Base-by-base conservation (phyloP, 345 rosid genomes). In the Ailanthus altissimus region DNA sequence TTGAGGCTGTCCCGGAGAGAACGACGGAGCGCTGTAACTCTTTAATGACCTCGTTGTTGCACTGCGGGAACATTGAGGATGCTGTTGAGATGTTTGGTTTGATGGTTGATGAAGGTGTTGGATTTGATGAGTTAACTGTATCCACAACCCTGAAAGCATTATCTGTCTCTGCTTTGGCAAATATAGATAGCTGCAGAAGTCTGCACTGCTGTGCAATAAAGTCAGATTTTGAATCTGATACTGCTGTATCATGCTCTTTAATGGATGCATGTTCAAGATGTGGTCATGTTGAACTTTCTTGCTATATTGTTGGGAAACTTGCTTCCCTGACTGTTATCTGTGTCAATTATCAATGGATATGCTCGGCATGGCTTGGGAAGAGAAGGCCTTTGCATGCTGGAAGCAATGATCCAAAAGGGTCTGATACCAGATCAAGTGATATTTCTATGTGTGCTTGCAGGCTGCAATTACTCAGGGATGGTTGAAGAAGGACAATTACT, bases 391-490 rank as follows among this genome's bases (percentile, higher is more conserved):
- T 71, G 83, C 75, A 80, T 86, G 86, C 82, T 93, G 56, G 88
- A 84, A 83, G 80, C 67, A 60, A 88, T 91, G 92, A 84, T 85
- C 77, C 78, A 46, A 25, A 87, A 25, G 73, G 91, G 90, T 73
- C 70, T 93, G 36, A 82, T 50, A 75, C 97, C 95, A 67, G 97
- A 91, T 70, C 81, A 84, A 84, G 94, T 92, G 78, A 86, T 93
- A 23, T 81, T 92, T 81, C 80, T 91, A 78, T 89, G 91, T 73
- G 90, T 81, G 36, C 77, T 93, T 79, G 75, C 80, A 28, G 97
- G 93, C 15, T 91, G 98, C 86, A 87, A 88, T 76, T 94, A 89
- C 83, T 89, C 91, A 0, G 94, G 97, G 5, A 84, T 93, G 85
- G 92, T 91, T 73, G 86, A 93, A 84, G 98, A 90, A 84, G 94